A percentile compares a stretch with the other conserved stretches of the same genome.
phyloP scores from a whole-genome alignment of 1,139 yeast genomes.

The Yamadazyma songkhlaensis region DNA sequence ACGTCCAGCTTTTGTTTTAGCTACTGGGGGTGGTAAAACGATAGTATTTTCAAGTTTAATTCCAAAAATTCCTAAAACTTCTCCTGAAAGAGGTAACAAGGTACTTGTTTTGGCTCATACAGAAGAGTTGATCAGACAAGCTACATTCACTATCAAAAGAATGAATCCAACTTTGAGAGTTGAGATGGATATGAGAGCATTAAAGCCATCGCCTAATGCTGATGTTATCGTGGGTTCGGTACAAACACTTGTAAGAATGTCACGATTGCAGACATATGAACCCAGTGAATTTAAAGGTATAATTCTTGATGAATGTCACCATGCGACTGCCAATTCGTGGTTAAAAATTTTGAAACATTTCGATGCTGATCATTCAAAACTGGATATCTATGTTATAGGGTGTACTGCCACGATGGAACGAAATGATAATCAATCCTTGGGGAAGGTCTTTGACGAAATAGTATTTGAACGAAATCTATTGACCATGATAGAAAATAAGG shows the following conservation, averaged over 20 bases:
- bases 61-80: constrained; percentile 38
- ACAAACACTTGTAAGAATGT: constrained; percentile 52
- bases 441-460: constrained; percentile 65
- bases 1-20: constrained; percentile 79
- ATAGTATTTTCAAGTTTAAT: constrained; percentile 74
- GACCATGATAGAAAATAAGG: constrained; percentile 68
- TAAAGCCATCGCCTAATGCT: constrained; percentile 35
- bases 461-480: constrained; percentile 66
- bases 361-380: constrained; percentile 40
- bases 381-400: constrained; percentile 64
- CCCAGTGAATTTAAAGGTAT: constrained; percentile 65
- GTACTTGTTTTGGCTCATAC: constrained; percentile 78
- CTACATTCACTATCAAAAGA: constrained; percentile 47
- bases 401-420: constrained; percentile 82
- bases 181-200: constrained; percentile 71
- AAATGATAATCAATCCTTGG: constrained; percentile 62
- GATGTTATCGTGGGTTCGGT: constrained; percentile 81
- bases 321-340: constrained; percentile 77
- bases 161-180: constrained; percentile 53
- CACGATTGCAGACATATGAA: constrained; percentile 53
- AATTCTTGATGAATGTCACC: constrained; percentile 92
- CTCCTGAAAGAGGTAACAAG: constrained; percentile 35
- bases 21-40: constrained; percentile 96
- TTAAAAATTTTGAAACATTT: constrained; percentile 56
- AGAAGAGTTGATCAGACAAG: constrained; percentile 74